These are phyloP conservation scores for Psidium friedrichsthalianum DNA, from an alignment of 345 rosid species.

Conservation along the genomic window DNA sequence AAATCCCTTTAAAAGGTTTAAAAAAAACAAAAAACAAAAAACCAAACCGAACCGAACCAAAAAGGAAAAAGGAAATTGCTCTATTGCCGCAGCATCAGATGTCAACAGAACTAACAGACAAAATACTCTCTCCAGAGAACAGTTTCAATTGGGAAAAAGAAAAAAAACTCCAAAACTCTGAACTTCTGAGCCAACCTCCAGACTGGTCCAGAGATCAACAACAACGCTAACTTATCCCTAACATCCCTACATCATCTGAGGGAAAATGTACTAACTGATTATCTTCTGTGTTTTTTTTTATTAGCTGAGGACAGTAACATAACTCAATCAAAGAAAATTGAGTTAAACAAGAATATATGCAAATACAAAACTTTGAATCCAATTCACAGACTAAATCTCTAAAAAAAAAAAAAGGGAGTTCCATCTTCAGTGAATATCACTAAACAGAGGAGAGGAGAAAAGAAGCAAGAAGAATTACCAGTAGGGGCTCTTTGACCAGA, in stretches of 20 bases:
- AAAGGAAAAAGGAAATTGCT: neutral
- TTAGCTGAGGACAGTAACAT: neutral
- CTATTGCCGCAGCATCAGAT: neutral
- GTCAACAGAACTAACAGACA: neutral
- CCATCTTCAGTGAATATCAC: neutral
- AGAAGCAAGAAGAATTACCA: slow-evolving; percentile 25
- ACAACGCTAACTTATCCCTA: neutral
- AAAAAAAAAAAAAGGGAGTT: neutral
- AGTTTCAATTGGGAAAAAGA: neutral
- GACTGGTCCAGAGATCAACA: neutral
- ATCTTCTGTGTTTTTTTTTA: neutral
- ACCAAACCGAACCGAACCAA: neutral
- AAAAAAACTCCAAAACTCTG: neutral
- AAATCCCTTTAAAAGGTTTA: too few relatives aligned
- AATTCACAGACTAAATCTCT: neutral
- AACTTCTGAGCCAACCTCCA: neutral
- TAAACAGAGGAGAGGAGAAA: neutral
- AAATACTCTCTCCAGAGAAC: neutral
- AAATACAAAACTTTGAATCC: neutral
- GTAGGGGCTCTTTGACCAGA: slow-evolving; percentile 29
- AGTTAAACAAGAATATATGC: neutral
- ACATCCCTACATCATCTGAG: neutral
- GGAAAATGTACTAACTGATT: neutral
- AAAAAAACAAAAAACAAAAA: neutral
- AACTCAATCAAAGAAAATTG: neutral